phyloP scores from a whole-genome alignment of 2,329 filamentous ascomycete species.

The Davidsoniella eucalypti region DNA sequence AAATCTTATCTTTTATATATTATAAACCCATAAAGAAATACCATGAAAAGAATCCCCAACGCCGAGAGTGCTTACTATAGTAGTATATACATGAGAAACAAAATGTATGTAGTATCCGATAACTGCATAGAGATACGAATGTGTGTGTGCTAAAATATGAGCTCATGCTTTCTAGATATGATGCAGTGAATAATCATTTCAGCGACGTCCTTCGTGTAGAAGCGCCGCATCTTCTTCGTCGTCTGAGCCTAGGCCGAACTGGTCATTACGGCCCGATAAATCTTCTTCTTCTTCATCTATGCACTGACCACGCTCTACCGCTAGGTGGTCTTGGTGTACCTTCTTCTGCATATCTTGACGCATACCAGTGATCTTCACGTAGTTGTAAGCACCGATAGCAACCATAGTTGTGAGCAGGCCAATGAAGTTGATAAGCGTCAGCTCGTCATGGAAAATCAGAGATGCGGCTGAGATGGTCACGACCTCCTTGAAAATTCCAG shows the following conservation, averaged over 20 bases:
- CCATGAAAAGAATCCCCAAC: background rate
- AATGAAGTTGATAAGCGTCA: conserved; percentile 74
- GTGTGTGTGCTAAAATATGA: background rate
- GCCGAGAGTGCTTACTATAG: no score
- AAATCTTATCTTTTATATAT: no score
- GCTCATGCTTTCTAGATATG: background rate
- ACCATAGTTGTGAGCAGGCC: conserved; percentile 77
- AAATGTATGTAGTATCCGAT: no score
- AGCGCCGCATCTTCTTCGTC: conserved; percentile 11
- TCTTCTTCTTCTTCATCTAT: conserved; percentile 94
- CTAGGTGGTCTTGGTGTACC: conserved; percentile 27
- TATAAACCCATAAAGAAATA: background rate
- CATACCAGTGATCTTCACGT: conserved; percentile 86
- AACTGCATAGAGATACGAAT: background rate
- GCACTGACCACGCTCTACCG: conserved; percentile 63
- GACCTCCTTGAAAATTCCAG: conserved; percentile 97
- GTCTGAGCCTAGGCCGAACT: conserved; percentile 63
- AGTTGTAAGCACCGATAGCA: conserved; percentile 84
- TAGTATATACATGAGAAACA: no score
- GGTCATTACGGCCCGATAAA: conserved; percentile 45
- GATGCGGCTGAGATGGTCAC: conserved; percentile 85
- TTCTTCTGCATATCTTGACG: conserved; percentile 49
- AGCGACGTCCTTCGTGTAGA: background rate
- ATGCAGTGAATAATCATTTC: background rate
- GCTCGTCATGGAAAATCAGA: conserved; percentile 70